Evolutionary conservation across 1,139 yeast genomes (phyloP).

Genomic region (Yamadazyma conglobata): DNA sequence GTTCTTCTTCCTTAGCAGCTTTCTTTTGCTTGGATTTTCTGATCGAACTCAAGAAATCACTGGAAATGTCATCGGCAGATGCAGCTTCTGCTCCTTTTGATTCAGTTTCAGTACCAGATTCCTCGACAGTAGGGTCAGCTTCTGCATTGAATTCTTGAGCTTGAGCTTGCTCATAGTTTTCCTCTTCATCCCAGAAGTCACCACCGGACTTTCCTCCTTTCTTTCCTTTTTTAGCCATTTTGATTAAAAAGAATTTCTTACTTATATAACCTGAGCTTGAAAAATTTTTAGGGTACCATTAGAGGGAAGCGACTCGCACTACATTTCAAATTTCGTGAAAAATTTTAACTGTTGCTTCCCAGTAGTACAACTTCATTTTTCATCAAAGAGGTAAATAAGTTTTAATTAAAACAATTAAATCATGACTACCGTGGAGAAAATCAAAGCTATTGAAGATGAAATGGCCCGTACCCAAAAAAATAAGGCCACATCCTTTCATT

Average conservation of each 20-base stretch:
- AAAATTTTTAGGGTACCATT: no score
- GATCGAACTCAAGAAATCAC: conserved; percentile 79
- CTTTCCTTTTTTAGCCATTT: conserved; percentile 52
- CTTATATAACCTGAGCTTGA: no score
- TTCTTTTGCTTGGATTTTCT: conserved; percentile 77
- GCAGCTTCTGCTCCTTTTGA: conserved; percentile 24
- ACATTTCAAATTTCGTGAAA: background rate
- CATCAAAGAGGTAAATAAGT: no score
- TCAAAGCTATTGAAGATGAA: conserved; percentile 91
- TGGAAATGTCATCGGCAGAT: conserved; percentile 45
- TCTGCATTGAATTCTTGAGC: conserved; percentile 28
- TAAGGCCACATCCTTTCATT: conserved; percentile 92
- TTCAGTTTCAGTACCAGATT: conserved; percentile 13
- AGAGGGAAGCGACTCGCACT: no score
- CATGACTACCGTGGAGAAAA: conserved; percentile 85
- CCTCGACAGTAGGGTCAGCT: conserved; percentile 12
- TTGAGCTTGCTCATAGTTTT: conserved; percentile 50
- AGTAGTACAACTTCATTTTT: no score
- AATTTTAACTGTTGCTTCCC: no score
- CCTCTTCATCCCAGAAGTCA: conserved; percentile 85
- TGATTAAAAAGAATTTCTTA: no score
- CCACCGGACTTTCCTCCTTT: conserved; percentile 51
- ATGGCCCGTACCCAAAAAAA: conserved; percentile 95
- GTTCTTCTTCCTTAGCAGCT: conserved; percentile 51
- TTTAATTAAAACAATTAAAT: no score